Percentiles rank a stretch among this genome's conserved stretches.
These are phyloP conservation scores for Phylloporus rhodoxanthus DNA, from an alignment of 768 basidiomycete genomes.

Conservation along the genomic window DNA sequence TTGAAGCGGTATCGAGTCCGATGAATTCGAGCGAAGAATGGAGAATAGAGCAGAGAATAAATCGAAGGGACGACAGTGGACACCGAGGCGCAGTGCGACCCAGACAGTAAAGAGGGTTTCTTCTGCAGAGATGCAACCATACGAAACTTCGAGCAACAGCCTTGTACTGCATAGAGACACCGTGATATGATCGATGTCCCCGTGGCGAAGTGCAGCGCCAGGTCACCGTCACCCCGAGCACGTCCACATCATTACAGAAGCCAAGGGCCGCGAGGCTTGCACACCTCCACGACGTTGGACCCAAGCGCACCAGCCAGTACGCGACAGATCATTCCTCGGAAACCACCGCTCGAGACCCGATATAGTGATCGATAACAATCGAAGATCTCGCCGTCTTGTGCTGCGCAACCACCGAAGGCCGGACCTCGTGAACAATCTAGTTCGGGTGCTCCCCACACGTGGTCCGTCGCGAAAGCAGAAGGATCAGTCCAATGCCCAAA, in stretches of 20 bases:
- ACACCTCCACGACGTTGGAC: slow-evolving; percentile 37
- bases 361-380: slow-evolving; percentile 41
- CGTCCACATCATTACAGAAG: slow-evolving; percentile 40
- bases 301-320: slow-evolving; percentile 36
- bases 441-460: slow-evolving; percentile 33
- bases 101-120: slow-evolving; percentile 30
- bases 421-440: slow-evolving; percentile 51
- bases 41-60: slow-evolving; percentile 16
- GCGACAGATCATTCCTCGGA: slow-evolving; percentile 28
- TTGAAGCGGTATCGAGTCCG: slow-evolving; percentile 17
- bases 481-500: slow-evolving; percentile 40
- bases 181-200: slow-evolving; percentile 18
- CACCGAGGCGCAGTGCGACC: slow-evolving; percentile 35
- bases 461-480: slow-evolving; percentile 26
- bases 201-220: slow-evolving; percentile 29
- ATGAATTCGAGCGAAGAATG: slow-evolving; percentile 18
- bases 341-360: slow-evolving; percentile 36
- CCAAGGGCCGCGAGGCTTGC: slow-evolving; percentile 34
- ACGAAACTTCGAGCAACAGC: slow-evolving; percentile 6
- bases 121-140: slow-evolving; percentile 14
- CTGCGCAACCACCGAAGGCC: slow-evolving; percentile 46
- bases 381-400: slow-evolving; percentile 34
- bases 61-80: slow-evolving; percentile 10
- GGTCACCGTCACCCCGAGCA: slow-evolving; percentile 35
- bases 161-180: slow-evolving; percentile 3